phyloP scores from a whole-genome alignment of 495 filamentous ascomycete genomes.

The Penicillium coprophilum region DNA sequence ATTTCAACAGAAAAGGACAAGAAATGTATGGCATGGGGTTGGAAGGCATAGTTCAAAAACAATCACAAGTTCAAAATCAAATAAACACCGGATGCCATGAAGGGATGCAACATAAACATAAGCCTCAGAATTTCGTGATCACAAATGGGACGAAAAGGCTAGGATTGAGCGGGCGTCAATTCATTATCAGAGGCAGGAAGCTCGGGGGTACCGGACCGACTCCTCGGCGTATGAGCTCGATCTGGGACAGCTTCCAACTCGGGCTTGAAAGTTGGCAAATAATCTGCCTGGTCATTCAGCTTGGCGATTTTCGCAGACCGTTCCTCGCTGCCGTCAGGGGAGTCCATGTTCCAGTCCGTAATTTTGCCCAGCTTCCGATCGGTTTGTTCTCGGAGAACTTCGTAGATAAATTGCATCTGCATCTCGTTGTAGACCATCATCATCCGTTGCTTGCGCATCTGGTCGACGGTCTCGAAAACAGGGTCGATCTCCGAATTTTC shows the following conservation, averaged over 20 bases:
- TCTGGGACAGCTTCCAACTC: constrained; percentile 39
- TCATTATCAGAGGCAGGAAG: constrained; percentile 42
- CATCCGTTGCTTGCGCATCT: constrained; percentile 83
- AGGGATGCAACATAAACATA: constrained; percentile 29
- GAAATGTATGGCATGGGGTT: constrained; percentile 1
- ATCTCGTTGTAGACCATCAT: constrained; percentile 92
- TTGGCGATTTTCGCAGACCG: constrained; percentile 46
- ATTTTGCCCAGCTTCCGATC: constrained; percentile 50
- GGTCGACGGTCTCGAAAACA: constrained; percentile 74
- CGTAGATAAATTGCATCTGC: constrained; percentile 89
- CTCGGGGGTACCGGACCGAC: constrained; percentile 33
- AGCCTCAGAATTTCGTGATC: constrained; percentile 19
- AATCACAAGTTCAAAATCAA: constrained; percentile 12
- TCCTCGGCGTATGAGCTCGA: constrained; percentile 30
- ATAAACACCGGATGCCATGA: constrained; percentile 34
- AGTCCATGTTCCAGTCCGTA: constrained; percentile 11
- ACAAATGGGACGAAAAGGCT: constrained; percentile 9
- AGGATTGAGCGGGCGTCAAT: constrained; percentile 21
- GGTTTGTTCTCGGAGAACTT: constrained; percentile 74
- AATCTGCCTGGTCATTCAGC: constrained; percentile 34
- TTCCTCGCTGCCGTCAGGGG: constrained; percentile 26
- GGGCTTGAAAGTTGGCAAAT: constrained; percentile 38
- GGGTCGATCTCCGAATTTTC: constrained; percentile 52
- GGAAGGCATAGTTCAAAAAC: constrained; percentile 1
- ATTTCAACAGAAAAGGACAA: constrained; percentile 19